Conservation (phyloP, 2,329 filamentous ascomycete genomes). For the Aspergillus pseudoglaucus region DNA sequence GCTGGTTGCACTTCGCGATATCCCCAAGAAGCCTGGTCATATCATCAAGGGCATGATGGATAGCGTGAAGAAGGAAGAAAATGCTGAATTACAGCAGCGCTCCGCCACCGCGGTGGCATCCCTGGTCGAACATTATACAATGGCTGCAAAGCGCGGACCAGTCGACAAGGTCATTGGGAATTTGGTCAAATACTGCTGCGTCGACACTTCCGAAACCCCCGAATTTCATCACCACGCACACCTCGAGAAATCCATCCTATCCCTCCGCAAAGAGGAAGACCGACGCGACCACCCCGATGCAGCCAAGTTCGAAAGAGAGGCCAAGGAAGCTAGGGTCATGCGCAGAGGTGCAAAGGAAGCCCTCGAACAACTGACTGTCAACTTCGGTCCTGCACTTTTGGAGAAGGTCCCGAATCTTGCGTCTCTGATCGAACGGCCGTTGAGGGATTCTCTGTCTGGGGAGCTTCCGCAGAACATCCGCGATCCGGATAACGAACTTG, state of each 20-base stretch:
- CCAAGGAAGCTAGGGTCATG: constrained; percentile 81
- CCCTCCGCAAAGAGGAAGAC: constrained; percentile 95
- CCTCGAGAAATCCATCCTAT: constrained; percentile 76
- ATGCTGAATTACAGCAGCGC: constrained; percentile 75
- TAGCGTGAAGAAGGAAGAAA: constrained; percentile 92
- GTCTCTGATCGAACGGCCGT: constrained; percentile 72
- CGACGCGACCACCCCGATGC: constrained; percentile 87
- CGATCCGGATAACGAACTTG: constrained; percentile 67
- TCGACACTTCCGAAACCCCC: constrained; percentile 94
- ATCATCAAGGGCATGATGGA: constrained; percentile 98
- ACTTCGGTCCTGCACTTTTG: constrained; percentile 71
- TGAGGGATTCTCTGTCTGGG: constrained; percentile 65
- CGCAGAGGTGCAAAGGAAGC: constrained; percentile 90
- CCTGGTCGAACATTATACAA: constrained; percentile 80
- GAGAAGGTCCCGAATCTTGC: constrained; percentile 77
- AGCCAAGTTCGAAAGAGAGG: constrained; percentile 81
- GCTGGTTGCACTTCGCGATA: constrained; percentile 74
- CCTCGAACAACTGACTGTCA: constrained; percentile 74
- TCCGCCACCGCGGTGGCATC: constrained; percentile 78
- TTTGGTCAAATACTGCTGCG: constrained; percentile 92
- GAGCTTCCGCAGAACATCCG: constrained; percentile 66
- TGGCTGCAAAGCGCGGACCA: constrained; percentile 70
- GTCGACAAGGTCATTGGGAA: constrained; percentile 96
- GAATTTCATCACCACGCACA: constrained; percentile 80
- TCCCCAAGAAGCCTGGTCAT: constrained; percentile 88